A percentile compares a stretch with the other conserved stretches of the same genome.
Evolutionary conservation across 805 yeast species (phyloP).

Genomic region (Metschnikowia noctiluminum): DNA sequence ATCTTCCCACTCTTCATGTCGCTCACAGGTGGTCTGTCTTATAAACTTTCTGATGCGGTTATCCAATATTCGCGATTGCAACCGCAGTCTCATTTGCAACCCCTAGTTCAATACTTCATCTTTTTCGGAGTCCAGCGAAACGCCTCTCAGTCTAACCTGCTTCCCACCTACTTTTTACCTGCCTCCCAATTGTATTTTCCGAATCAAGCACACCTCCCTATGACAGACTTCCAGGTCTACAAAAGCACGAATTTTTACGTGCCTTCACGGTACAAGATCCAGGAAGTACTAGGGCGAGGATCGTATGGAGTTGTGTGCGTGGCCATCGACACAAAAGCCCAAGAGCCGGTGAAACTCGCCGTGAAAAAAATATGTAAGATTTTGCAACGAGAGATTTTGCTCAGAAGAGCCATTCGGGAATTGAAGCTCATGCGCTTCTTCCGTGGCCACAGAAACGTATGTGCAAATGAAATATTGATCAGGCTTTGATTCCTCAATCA

Average conservation of each 20-base stretch:
- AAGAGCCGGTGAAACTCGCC: constrained; percentile 48
- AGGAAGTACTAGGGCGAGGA: constrained; percentile 70
- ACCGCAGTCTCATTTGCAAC: too few relatives aligned
- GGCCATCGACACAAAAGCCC: constrained; percentile 51
- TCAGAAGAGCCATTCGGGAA: constrained; percentile 82
- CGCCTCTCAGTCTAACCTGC: too few relatives aligned
- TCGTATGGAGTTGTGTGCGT: constrained; percentile 85
- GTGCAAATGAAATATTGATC: constrained; percentile 8
- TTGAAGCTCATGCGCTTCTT: constrained; percentile 75
- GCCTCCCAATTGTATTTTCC: too few relatives aligned
- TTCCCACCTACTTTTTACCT: too few relatives aligned
- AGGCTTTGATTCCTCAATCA: too few relatives aligned
- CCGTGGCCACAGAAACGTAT: constrained; percentile 76
- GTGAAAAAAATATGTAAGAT: constrained; percentile 77
- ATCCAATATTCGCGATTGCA: too few relatives aligned
- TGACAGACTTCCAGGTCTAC: constrained; percentile 17
- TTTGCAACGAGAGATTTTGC: constrained; percentile 59
- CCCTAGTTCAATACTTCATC: too few relatives aligned
- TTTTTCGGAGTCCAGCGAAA: too few relatives aligned
- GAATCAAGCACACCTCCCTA: neutral
- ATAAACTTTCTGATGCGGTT: too few relatives aligned
- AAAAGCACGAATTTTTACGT: constrained; percentile 49
- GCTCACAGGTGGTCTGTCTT: too few relatives aligned
- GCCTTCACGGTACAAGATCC: constrained; percentile 56
- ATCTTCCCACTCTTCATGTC: too few relatives aligned